Base-by-base conservation (phyloP, 345 rosid genomes). In the Gossypium raimondii region DNA sequence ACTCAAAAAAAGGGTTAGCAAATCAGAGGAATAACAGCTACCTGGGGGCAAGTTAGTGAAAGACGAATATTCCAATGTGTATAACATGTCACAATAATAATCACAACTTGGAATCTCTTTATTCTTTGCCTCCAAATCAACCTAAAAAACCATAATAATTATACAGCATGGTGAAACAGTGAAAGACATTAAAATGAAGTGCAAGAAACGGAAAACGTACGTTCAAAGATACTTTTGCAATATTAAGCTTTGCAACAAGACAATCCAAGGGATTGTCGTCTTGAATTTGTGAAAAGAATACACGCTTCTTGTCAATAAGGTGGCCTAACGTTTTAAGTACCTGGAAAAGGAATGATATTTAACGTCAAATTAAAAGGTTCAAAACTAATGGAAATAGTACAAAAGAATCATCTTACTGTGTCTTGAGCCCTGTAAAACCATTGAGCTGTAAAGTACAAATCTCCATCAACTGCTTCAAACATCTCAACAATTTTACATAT, bases 401-500 rank as follows among this genome's bases (percentile, higher is more conserved):
- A 76, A 29, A 7, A 60, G 4, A 22, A 7, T 5, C 8, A 18
- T 48, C 90, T 82, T 88, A 93, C 95, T 2, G 97, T 91, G 58
- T 93, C 98, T 51, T 5, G 44, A 13, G 92, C 92, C 63, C 95
- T 78, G 25, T 93, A 93, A 60, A 69, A 93, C 98, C 98, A 93
- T 20, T 86, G 98, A 5, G 93, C 92, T 14, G 87, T 80, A 25
- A 90, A 90, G 68, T 89, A 80, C 0, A 55, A 73, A 0, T 51
- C 8, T 6, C 90, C 89, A 48, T 87, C 88, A 25, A 50, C 47
- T 0, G 81, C 85, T 70, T 93, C 89, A 60, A 89, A 93, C 79
- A 92, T 78, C 61, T 93, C 97, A 2, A 86, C 79, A 14, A 92
- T 88, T 57, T 79, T 85, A 51, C 97, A 86, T 2, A 89, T 84